Conservation (phyloP, 2,329 filamentous ascomycete species). For the Plectosphaerella sp. region DNA sequence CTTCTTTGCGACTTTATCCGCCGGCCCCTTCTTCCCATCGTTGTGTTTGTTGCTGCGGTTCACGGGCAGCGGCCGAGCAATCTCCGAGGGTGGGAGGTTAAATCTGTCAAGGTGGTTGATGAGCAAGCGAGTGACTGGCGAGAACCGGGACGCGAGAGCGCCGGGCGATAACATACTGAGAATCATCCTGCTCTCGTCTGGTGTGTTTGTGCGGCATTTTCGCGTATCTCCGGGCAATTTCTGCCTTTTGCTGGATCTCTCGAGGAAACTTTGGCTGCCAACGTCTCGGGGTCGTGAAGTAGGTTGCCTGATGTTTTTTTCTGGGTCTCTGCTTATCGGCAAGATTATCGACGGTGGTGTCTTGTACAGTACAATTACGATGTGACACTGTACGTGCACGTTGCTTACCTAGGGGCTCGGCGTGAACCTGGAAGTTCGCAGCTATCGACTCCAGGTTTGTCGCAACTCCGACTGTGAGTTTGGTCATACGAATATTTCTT, state of each 20-base stretch:
- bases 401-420: too few relatives aligned
- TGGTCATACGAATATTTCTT: too few relatives aligned
- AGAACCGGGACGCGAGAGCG: not conserved
- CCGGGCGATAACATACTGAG: conserved; percentile 36
- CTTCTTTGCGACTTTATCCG: conserved; percentile 31
- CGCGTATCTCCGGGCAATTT: too few relatives aligned
- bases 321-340: not conserved
- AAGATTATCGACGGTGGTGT: too few relatives aligned
- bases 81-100: conserved; percentile 44
- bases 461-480: too few relatives aligned
- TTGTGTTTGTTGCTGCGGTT: conserved; percentile 26
- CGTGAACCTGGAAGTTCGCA: too few relatives aligned
- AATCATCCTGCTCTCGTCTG: conserved; percentile 52
- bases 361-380: too few relatives aligned
- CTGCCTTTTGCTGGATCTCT: too few relatives aligned
- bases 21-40: conserved; percentile 19
- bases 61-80: conserved; percentile 47
- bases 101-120: conserved; percentile 28
- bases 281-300: too few relatives aligned
- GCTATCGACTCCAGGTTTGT: too few relatives aligned
- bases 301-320: not conserved
- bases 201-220: conserved; percentile 87
- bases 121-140: not conserved
- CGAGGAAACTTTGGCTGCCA: not conserved
- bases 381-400: too few relatives aligned